Evolutionary conservation across 805 yeast genomes (phyloP).

Genomic region (Metschnikowia arizonensis): DNA sequence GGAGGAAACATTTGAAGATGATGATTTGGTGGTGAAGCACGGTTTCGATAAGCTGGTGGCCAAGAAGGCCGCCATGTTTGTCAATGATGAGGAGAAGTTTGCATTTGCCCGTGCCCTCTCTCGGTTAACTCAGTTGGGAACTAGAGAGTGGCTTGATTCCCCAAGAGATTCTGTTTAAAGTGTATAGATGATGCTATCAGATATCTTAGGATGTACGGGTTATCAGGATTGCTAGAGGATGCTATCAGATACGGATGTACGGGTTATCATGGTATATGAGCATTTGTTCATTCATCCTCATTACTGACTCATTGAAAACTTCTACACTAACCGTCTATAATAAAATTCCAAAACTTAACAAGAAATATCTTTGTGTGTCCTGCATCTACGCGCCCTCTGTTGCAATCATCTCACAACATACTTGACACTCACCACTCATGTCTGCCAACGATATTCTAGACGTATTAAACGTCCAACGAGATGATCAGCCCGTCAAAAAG

Average conservation of each 20-base stretch:
- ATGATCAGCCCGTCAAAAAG: slow-evolving; percentile 42
- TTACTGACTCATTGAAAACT: too few relatives aligned
- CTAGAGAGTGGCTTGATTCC: slow-evolving; percentile 83
- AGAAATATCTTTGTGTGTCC: background rate
- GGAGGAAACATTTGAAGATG: slow-evolving; percentile 45
- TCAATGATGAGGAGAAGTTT: slow-evolving; percentile 90
- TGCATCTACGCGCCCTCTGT: background rate
- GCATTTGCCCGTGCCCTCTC: slow-evolving; percentile 95
- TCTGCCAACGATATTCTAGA: slow-evolving; percentile 61
- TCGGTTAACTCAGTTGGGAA: slow-evolving; percentile 89
- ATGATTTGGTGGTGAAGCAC: slow-evolving; percentile 65
- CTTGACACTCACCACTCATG: slow-evolving; percentile 14
- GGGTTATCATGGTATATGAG: too few relatives aligned
- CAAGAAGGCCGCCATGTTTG: slow-evolving; percentile 70
- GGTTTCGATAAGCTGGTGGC: slow-evolving; percentile 74
- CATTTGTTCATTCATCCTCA: too few relatives aligned
- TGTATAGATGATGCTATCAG: too few relatives aligned
- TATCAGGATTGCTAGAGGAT: too few relatives aligned
- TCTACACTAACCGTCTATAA: too few relatives aligned
- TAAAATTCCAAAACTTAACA: too few relatives aligned
- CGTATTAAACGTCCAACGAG: slow-evolving; percentile 64
- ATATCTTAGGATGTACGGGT: too few relatives aligned
- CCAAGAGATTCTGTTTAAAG: slow-evolving; percentile 7
- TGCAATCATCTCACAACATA: background rate
- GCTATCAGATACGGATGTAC: too few relatives aligned